These are phyloP conservation scores for Cyclotella distinguenda DNA, from an alignment of 108 stramenopile species.

Conservation along the genomic window DNA sequence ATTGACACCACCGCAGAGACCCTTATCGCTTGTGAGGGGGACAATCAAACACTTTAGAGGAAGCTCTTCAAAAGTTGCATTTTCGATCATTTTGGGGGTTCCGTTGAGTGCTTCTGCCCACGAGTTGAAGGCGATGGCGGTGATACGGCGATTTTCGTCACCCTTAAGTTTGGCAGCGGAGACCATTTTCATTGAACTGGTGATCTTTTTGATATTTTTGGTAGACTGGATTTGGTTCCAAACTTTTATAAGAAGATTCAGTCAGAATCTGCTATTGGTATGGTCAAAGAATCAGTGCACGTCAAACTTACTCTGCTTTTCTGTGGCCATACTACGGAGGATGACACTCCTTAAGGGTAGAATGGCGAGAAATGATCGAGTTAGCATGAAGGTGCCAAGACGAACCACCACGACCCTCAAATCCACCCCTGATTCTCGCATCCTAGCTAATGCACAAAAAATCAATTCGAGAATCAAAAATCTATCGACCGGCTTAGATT, in stretches of 20 bases:
- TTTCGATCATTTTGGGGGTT: slow-evolving; percentile 53
- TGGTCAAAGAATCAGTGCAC: not conserved
- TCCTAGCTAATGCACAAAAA: too few relatives aligned
- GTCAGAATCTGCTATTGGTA: not conserved
- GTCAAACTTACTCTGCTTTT: slow-evolving; percentile 76
- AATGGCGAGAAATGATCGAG: not conserved
- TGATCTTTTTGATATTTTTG: slow-evolving; percentile 99
- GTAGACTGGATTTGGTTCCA: slow-evolving; percentile 96
- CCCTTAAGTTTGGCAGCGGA: slow-evolving; percentile 99
- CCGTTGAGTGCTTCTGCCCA: slow-evolving; percentile 71
- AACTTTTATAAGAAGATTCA: slow-evolving; percentile 45
- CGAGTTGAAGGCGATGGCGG: slow-evolving; percentile 76
- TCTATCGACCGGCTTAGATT: too few relatives aligned
- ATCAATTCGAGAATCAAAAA: too few relatives aligned
- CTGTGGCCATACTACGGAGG: slow-evolving; percentile 88
- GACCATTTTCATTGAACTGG: slow-evolving; percentile 99
- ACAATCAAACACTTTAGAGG: slow-evolving; percentile 90
- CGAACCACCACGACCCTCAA: too few relatives aligned
- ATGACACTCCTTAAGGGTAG: slow-evolving; percentile 25
- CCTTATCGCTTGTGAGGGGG: slow-evolving; percentile 94
- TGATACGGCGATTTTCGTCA: slow-evolving; percentile 84
- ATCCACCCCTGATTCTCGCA: too few relatives aligned
- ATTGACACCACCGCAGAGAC: slow-evolving; percentile 99
- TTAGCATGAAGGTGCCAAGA: too few relatives aligned
- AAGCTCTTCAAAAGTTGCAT: slow-evolving; percentile 78